Base-by-base conservation (phyloP, 2,329 filamentous ascomycete genomes). In the Clarireedia hainanense region DNA sequence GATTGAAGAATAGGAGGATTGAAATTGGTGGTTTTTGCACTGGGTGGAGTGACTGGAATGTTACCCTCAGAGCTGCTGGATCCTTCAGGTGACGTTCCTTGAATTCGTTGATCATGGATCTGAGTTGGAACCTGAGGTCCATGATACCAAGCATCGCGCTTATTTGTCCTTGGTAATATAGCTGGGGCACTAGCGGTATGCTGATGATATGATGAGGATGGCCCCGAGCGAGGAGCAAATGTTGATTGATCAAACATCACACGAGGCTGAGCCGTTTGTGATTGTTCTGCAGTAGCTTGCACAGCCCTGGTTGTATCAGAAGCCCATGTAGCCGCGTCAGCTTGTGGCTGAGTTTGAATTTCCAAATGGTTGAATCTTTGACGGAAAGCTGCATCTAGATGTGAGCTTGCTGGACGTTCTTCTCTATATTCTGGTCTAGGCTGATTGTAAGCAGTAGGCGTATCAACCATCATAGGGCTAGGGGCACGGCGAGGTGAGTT, bases 381-480 rank as follows among this genome's bases (percentile, higher is more conserved):
- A 62, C 89, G 82, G 24, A 89, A 72, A 17, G 79, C 79, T 62
- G 79, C 80, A 52, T 89, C 86, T 76, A 84, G 87, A 26, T 74
- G 73, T n/a, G 76, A 69, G 57, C 75, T 76, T 12, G 10, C 57
- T 6, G 61, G 65, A 30, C 79, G 74, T 36, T 76, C 73, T 7
- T 80, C 76, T 6, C 80, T 76, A 4, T 62, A 60, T 30, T 62
- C 36, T 2, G 66, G 12, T 62, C 64, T 17, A 56, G 51, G 15
- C 4, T 17, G 34, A 7, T 26, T 30, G 34, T 53, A 53, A 12
- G 46, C 36, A 24, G 23, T 24, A 62, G 58, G 66, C 43, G 51
- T 71, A 62, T 95, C 89, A 9, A 91, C 73, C 66, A 87, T 80
- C 88, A 94, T 91, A 0, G 90, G 88, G 52, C 88, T 91, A 2